Conservation (phyloP, 2,329 filamentous ascomycete species). For the Pyrenochaeta sp. region DNA sequence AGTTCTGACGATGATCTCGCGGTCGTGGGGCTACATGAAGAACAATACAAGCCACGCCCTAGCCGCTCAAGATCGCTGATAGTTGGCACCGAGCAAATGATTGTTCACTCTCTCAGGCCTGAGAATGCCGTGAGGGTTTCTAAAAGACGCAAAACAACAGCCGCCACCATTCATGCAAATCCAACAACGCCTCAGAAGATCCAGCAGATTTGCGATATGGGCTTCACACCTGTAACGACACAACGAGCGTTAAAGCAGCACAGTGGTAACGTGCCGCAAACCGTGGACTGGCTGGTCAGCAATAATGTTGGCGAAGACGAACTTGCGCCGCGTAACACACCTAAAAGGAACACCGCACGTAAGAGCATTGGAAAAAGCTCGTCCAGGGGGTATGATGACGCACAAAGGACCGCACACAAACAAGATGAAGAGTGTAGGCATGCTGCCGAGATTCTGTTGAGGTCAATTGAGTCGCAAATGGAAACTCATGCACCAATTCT, state of each 20-base stretch:
- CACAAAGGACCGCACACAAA: constrained; percentile 10
- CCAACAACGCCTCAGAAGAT: constrained; percentile 40
- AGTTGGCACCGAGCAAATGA: constrained; percentile 21
- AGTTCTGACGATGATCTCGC: constrained; percentile 37
- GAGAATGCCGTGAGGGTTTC: constrained; percentile 34
- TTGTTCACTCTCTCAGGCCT: constrained; percentile 41
- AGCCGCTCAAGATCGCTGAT: constrained; percentile 48
- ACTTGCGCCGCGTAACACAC: constrained; percentile 30
- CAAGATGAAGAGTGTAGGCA: constrained; percentile 11
- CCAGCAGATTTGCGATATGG: constrained; percentile 46
- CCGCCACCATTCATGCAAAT: constrained; percentile 6
- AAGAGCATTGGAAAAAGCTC: neutral
- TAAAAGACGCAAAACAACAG: constrained; percentile 36
- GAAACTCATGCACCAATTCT: neutral
- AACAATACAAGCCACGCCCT: constrained; percentile 48
- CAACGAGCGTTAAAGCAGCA: constrained; percentile 34
- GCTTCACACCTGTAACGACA: constrained; percentile 44
- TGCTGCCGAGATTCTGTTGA: neutral
- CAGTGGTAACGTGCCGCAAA: constrained; percentile 38
- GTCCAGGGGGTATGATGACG: constrained; percentile 3
- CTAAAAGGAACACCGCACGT: constrained; percentile 6
- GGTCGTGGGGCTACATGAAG: constrained; percentile 35
- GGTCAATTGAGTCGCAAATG: neutral
- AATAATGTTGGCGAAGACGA: constrained; percentile 39
- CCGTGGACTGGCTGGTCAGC: constrained; percentile 43